phyloP scores from a whole-genome alignment of 164 flowering plant genomes.

The Warburgia ugandensis region DNA sequence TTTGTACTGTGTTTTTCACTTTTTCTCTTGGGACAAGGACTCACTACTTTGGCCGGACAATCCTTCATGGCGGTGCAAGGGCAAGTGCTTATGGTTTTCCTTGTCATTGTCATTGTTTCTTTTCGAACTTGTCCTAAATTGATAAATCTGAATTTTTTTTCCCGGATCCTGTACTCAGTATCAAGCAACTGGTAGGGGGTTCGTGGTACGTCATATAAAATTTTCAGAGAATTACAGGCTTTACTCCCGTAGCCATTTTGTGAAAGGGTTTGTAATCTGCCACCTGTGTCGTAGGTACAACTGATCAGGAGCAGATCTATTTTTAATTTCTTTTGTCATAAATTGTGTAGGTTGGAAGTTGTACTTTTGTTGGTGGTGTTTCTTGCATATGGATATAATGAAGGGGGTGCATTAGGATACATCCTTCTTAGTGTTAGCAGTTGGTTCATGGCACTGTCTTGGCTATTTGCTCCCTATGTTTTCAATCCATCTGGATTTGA shows the following conservation, averaged over 20 bases:
- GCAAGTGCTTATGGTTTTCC: constrained; percentile 26
- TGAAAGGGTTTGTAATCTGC: constrained; percentile 61
- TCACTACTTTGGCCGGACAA: constrained; percentile 97
- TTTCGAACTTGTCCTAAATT: not conserved
- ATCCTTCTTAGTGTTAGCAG: constrained; percentile 86
- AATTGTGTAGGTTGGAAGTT: constrained; percentile 61
- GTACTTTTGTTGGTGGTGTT: constrained; percentile 73
- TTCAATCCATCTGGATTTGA: constrained; percentile 99
- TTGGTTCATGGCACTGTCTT: constrained; percentile 94
- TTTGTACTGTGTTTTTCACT: constrained; percentile 91
- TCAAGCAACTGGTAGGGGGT: constrained; percentile 97
- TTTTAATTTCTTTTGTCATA: not conserved
- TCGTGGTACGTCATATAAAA: constrained; percentile 92
- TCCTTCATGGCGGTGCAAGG: constrained; percentile 99
- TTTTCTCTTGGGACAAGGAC: constrained; percentile 95
- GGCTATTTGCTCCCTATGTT: constrained; percentile 94
- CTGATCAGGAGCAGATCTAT: not conserved
- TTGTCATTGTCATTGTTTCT: not conserved
- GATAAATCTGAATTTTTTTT: not conserved
- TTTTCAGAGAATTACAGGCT: constrained; percentile 94
- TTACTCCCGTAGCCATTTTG: constrained; percentile 97
- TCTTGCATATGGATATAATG: constrained; percentile 75
- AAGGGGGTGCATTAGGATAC: constrained; percentile 66
- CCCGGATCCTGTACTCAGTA: constrained; percentile 58
- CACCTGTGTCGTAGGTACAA: no score